Evolutionary conservation across 148 eudicot genomes (phyloP).

Genomic region (Rhododendron mucronatum): DNA sequence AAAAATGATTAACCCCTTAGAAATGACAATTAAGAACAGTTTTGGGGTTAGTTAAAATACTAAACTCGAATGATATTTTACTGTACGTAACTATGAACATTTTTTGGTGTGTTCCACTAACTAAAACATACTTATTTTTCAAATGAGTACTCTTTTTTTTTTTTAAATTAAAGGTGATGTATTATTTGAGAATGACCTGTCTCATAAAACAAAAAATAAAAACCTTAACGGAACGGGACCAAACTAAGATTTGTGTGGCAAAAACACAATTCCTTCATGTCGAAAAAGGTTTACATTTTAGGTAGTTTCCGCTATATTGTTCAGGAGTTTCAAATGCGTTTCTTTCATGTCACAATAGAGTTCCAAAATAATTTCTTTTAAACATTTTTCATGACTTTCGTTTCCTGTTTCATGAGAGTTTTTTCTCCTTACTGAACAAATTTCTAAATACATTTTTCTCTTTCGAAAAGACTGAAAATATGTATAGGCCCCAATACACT

Average conservation of each 20-base stretch:
- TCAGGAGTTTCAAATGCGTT: not conserved
- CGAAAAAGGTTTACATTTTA: no score
- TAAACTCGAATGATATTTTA: no score
- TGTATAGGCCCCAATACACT: no score
- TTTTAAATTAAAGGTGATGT: no score
- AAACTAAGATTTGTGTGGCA: not conserved
- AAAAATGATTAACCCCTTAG: not conserved
- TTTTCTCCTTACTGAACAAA: not conserved
- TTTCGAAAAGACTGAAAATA: not conserved
- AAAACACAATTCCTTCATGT: not conserved
- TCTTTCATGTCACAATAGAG: not conserved
- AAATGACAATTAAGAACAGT: no score
- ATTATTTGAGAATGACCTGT: no score
- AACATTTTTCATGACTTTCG: not conserved
- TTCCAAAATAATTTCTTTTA: not conserved
- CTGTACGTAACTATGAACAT: no score
- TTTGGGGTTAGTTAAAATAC: no score
- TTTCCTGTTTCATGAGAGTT: not conserved
- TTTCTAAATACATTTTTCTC: not conserved
- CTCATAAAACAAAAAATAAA: rapidly evolving
- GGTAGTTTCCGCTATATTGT: not conserved
- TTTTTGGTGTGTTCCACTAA: no score
- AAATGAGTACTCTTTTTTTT: no score
- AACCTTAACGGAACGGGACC: no score
- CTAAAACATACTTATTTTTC: no score